A percentile compares a stretch with the other conserved stretches of the same genome.
Evolutionary conservation across 1,284 basidiomycete genomes (phyloP).

Genomic region (Ganoderma lingzhi): DNA sequence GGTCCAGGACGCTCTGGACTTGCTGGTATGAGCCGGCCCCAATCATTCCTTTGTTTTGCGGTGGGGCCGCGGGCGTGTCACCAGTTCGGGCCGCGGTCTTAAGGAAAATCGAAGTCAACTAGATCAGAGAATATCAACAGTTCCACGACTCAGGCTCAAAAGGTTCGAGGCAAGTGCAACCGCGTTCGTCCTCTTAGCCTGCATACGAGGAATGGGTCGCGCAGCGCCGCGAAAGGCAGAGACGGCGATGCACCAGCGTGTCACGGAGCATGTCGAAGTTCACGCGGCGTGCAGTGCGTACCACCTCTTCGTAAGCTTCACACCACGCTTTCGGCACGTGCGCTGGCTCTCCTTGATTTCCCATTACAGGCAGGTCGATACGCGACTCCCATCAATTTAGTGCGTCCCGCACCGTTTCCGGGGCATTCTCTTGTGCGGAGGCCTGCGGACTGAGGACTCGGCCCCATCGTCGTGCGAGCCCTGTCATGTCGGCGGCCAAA

Average conservation of each 20-base stretch:
- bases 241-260: slow-evolving; percentile 17
- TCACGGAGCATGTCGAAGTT: slow-evolving; percentile 7
- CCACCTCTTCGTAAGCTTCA: neutral
- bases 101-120: slow-evolving; percentile 7
- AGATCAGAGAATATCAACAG: slow-evolving; percentile 9
- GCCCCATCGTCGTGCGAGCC: neutral
- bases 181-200: neutral
- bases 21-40: slow-evolving; percentile 22
- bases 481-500: neutral
- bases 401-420: slow-evolving; percentile 5
- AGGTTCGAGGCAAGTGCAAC: neutral
- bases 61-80: slow-evolving; percentile 1
- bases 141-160: neutral
- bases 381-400: neutral
- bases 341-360: neutral
- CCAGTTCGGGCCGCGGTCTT: neutral
- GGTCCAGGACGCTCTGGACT: slow-evolving; percentile 29
- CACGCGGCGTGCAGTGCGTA: neutral
- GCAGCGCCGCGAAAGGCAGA: slow-evolving; percentile 5
- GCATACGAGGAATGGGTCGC: neutral
- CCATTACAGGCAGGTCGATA: neutral
- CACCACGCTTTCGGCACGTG: neutral
- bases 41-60: slow-evolving; percentile 16
- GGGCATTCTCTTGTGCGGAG: neutral
- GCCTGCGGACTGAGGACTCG: neutral